Base-by-base conservation (phyloP, 2,329 filamentous ascomycete genomes). In the Blastomyces parvus region DNA sequence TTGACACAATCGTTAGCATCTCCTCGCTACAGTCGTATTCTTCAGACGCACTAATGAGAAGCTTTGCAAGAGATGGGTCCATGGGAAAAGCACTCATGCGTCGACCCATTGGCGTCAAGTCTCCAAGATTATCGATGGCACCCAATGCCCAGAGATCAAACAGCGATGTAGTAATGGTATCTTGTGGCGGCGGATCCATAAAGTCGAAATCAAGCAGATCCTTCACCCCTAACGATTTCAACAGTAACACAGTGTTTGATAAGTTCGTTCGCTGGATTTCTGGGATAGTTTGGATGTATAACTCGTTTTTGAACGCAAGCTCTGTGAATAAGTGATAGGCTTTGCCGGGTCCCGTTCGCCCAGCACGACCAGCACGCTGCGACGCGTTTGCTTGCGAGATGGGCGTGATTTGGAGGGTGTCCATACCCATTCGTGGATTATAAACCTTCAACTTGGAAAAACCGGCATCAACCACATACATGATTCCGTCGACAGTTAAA, bases 401-500 rank as follows among this genome's bases (percentile, higher is more conserved):
- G 0, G 94, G 94, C 0, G 94, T 99, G 68, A 99, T 96, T 72
- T 97, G 94, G 17, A 99, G 84, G 0, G 93, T 97, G 72, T 99
- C 94, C 94, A 99, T 99, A 63, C 94, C 94, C 91, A 99, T 97
- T 61, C 92, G 89, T 6, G 94, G 92, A 71, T 99, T 99, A 78
- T 97, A 99, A 4, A 99, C 94, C 74, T 99, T 99, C 73, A 97
- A 84, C 75, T 99, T 99, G 1, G 91, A 96, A 75, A 93, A 99
- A 0, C 94, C 94, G 1, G 90, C 87, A 74, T 99, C 94, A 4
- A 99, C 94, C 27, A 99, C 94, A 71, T 96, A 99, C 88, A 97
- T 97, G 77, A 99, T 99, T 68, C 94, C 94, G 72, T 99, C 94
- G 6, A 99, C 94, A 0, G 94, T 99, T 78, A 99, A 81, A 81